Evolutionary conservation across 352 stramenopile genomes (phyloP).

Genomic region (Phytophthora meadii): DNA sequence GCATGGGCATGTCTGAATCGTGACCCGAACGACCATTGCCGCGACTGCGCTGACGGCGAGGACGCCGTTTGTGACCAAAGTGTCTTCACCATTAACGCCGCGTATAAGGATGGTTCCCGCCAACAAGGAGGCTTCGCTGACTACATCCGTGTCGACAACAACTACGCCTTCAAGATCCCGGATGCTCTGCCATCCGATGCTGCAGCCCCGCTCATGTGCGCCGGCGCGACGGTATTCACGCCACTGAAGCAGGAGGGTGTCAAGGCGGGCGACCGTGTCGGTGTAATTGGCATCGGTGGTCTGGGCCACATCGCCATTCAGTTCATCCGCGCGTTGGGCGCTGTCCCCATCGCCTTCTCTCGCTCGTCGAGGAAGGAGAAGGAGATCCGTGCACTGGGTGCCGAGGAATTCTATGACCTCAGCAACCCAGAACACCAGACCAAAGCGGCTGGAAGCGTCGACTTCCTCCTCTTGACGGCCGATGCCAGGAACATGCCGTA

Average conservation of each 20-base stretch:
- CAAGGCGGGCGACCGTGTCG: constrained; percentile 23
- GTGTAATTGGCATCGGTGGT: constrained; percentile 54
- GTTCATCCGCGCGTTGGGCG: constrained; percentile 45
- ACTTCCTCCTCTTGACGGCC: constrained; percentile 40
- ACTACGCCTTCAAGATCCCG: constrained; percentile 29
- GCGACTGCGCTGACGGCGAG: constrained; percentile 52
- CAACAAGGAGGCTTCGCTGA: constrained; percentile 30
- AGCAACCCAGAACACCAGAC: constrained; percentile 28
- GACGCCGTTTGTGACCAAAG: constrained; percentile 65
- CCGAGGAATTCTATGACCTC: constrained; percentile 24
- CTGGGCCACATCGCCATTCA: constrained; percentile 48
- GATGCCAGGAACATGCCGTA: constrained; percentile 45
- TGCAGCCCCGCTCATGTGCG: constrained; percentile 13
- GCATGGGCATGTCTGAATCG: constrained; percentile 61
- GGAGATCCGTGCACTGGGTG: constrained; percentile 17
- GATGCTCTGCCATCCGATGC: constrained; percentile 14
- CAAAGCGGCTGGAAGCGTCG: constrained; percentile 30
- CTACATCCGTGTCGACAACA: constrained; percentile 36
- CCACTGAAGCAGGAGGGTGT: constrained; percentile 25
- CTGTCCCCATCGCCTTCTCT: constrained; percentile 18
- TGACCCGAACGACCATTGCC: constrained; percentile 60
- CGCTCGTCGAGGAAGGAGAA: constrained; percentile 23
- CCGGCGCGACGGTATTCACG: constrained; percentile 25
- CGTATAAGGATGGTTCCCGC: constrained; percentile 26
- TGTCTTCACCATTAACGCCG: constrained; percentile 49